phyloP scores from a whole-genome alignment of 352 stramenopile genomes.

The Pythium guiyangense region DNA sequence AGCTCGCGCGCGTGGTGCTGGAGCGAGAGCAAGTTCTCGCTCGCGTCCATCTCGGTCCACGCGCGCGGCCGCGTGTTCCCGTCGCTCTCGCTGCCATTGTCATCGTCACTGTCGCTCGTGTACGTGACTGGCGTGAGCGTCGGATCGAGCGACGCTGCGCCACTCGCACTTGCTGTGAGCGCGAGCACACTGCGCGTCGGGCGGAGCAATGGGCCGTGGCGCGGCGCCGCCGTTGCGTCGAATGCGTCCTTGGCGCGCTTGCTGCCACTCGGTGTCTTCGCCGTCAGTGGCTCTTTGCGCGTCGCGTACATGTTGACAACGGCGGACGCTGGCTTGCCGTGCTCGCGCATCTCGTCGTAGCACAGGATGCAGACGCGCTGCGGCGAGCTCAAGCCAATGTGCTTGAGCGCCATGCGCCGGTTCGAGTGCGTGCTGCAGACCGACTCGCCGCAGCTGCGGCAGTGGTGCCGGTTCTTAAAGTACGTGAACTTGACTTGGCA shows the following conservation, averaged over 20 bases:
- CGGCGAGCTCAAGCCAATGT: conserved; percentile 49
- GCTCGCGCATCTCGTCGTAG: conserved; percentile 72
- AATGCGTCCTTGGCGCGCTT: too few relatives aligned
- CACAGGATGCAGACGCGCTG: conserved; percentile 80
- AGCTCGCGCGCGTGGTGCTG: conserved; percentile 70
- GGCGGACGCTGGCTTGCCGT: conserved; percentile 55
- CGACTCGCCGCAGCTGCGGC: conserved; percentile 82
- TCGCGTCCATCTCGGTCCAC: conserved; percentile 57
- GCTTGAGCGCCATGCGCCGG: conserved; percentile 53
- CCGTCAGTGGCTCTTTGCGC: too few relatives aligned
- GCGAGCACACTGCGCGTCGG: conserved; percentile 11
- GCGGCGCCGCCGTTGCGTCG: conserved; percentile 3
- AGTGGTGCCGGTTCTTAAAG: conserved; percentile 85
- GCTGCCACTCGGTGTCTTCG: too few relatives aligned
- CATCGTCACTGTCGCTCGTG: background rate
- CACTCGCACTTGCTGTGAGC: background rate
- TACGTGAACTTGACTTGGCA: conserved; percentile 86
- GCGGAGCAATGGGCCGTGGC: conserved; percentile 10
- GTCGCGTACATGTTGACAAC: conserved; percentile 74
- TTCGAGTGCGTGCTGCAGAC: conserved; percentile 83
- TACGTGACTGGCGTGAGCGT: background rate
- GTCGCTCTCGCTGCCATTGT: conserved; percentile 20
- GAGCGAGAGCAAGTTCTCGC: conserved; percentile 49
- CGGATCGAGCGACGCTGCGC: background rate
- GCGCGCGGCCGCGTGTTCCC: conserved; percentile 44